Evolutionary conservation across 1,284 basidiomycete species (phyloP), one percentile per base, ranked within the genome.

Genomic region (Coniophora puteana): DNA sequence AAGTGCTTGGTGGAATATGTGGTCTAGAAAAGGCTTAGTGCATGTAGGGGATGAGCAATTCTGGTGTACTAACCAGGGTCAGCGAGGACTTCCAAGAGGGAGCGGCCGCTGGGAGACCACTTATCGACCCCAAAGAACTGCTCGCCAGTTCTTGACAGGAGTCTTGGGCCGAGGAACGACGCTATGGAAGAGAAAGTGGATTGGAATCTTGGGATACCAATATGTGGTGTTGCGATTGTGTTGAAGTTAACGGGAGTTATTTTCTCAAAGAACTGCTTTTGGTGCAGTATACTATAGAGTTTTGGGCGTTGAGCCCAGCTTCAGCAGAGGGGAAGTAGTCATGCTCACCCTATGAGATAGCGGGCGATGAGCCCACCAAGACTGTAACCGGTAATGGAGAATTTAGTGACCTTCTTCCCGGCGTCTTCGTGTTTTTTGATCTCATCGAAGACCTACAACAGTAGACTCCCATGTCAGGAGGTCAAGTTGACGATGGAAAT

Each of bases 121-220:
- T 74, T 75, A 61, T 95, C 92, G 0, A 69, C 71, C 32, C 74
- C 78, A 55, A 80, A 88, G 41, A 93, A 80, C 51, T 93, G 89
- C 51, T 88, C 78, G 6, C 93, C 93, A 0, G 92, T 90, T 34
- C 92, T 69, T 4, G 87, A 88, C n/a, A 95, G 67, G 12, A 93
- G 59, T 36, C 71, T 76, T 0, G 88, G 80, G 0, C 88, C 93
- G 5, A 94, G 59, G 38, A 63, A 74, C 2, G 71, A 56, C n/a
- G 76, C 59, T 0, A 83, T 43, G 1, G 68, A 66, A 0, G 85
- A 89, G 30, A 87, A 60, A 25, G 85, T 63, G 1, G 83, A 77
- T 23, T 72, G 68, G 46, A 80, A 80, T 54, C 66, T 63, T 7
- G 75, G 73, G 7, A 77, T 71, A 31, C 89, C 90, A 16, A 92